phyloP scores from a whole-genome alignment of 345 rosid genomes.

The Kernera saxatilis region DNA sequence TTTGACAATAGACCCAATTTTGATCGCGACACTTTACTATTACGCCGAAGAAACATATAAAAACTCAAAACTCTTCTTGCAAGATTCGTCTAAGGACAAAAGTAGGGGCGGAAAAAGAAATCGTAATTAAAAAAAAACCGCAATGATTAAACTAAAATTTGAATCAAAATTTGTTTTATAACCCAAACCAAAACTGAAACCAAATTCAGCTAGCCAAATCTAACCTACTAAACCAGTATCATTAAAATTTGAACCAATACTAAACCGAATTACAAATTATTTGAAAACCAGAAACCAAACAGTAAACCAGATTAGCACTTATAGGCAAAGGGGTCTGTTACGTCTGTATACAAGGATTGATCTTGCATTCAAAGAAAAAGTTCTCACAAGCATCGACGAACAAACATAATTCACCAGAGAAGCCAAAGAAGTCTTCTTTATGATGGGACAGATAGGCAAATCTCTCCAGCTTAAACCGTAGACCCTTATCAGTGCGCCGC shows the following conservation, averaged over 20 bases:
- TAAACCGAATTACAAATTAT: background rate
- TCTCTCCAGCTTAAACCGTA: background rate
- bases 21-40: background rate
- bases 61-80: background rate
- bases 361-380: background rate
- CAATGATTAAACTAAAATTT: background rate
- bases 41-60: background rate
- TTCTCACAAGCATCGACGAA: background rate
- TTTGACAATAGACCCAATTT: background rate
- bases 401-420: background rate
- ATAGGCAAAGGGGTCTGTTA: background rate
- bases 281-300: background rate
- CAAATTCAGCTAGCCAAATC: background rate
- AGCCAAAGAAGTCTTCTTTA: background rate
- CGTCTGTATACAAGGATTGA: background rate
- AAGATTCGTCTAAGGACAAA: background rate
- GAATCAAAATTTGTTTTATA: background rate
- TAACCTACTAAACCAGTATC: background rate
- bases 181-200: background rate
- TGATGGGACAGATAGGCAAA: background rate
- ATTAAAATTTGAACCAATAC: background rate
- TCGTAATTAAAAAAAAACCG: background rate
- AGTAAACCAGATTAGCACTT: background rate
- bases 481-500: background rate
- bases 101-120: background rate